phyloP scores from a whole-genome alignment of 1,139 yeast species.

The Kodamaea ohmeri region DNA sequence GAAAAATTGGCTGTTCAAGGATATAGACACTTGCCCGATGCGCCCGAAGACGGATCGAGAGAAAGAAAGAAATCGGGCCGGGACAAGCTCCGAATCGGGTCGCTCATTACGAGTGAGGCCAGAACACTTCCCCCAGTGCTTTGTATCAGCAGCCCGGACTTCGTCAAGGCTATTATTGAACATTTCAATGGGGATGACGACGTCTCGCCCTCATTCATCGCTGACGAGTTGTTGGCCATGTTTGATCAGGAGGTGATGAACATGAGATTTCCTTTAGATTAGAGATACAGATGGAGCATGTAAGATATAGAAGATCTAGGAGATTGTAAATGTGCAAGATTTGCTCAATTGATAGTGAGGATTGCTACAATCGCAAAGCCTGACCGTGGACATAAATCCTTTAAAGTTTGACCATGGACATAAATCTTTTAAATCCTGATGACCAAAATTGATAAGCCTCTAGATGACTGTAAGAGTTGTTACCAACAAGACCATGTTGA shows the following conservation, averaged over 20 bases:
- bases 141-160: slow-evolving; percentile 7
- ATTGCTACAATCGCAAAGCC: no score
- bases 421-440: no score
- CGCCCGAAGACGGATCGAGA: background rate
- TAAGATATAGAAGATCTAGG: no score
- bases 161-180: slow-evolving; percentile 6
- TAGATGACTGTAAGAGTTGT: no score
- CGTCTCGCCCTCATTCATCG: slow-evolving; percentile 2
- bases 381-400: no score
- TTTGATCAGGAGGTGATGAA: slow-evolving; percentile 7
- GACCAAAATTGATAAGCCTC: no score
- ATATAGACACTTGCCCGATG: background rate
- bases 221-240: slow-evolving; percentile 7
- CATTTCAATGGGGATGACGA: slow-evolving; percentile 8
- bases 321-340: no score
- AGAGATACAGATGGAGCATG: background rate
- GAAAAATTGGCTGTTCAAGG: slow-evolving; percentile 2
- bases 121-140: slow-evolving; percentile 6
- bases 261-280: slow-evolving; percentile 6
- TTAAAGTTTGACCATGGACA: no score
- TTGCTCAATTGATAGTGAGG: no score
- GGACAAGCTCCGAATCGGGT: slow-evolving; percentile 5
- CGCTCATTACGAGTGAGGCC: slow-evolving; percentile 5
- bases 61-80: slow-evolving; percentile 2
- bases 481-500: no score